These are phyloP conservation scores for Phaseolus lunatus DNA, from an alignment of 306 rosid species.

Conservation along the genomic window DNA sequence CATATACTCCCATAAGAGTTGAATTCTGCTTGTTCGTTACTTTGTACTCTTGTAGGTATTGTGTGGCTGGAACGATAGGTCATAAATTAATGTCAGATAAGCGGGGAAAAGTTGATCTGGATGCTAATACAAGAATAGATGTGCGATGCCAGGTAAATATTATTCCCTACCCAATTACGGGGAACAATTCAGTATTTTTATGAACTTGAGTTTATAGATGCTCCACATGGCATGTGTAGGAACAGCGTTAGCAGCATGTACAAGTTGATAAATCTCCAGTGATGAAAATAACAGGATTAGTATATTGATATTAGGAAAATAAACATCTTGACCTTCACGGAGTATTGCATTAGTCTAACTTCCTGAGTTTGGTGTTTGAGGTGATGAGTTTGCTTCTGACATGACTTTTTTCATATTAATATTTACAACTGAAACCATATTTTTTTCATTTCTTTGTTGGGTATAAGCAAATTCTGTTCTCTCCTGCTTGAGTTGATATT, in stretches of 20 bases:
- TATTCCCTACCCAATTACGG: slow-evolving; percentile 26
- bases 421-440: slow-evolving; percentile 17
- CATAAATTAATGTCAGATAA: slow-evolving; percentile 86
- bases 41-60: slow-evolving; percentile 62
- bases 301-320: not conserved
- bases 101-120: slow-evolving; percentile 74
- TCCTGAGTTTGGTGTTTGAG: slow-evolving; percentile 10
- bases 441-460: not conserved
- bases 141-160: slow-evolving; percentile 86
- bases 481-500: slow-evolving; percentile 17
- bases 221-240: not conserved
- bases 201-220: not conserved
- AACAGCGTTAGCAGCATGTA: slow-evolving; percentile 7
- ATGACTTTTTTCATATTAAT: slow-evolving; percentile 7
- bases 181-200: not conserved
- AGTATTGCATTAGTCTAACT: slow-evolving; percentile 7
- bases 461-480: not conserved
- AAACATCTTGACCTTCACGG: slow-evolving; percentile 4
- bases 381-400: slow-evolving; percentile 18
- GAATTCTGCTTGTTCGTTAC: slow-evolving; percentile 6
- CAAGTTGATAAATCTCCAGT: slow-evolving; percentile 9
- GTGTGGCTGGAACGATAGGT: slow-evolving; percentile 87
- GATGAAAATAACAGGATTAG: not conserved
- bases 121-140: slow-evolving; percentile 67
- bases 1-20: not conserved